A percentile compares a stretch with the other conserved stretches of the same genome.
These are phyloP conservation scores for Eremothecium cymbalariae DNA, from an alignment of 1,139 yeast genomes.

Conservation along the genomic window DNA sequence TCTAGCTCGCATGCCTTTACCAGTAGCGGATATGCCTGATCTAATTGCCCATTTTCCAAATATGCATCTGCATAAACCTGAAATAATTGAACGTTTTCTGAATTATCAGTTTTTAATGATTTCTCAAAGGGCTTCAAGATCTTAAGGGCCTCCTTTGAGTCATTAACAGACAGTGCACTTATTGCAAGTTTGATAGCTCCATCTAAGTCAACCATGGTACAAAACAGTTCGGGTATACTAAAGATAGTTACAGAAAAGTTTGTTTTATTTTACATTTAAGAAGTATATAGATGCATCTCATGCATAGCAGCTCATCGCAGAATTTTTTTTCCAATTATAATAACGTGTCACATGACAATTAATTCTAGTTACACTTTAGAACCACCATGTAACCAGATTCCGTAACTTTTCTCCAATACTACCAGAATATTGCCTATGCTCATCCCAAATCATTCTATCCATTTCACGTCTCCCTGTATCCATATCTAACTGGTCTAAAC, in stretches of 20 bases:
- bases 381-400: slow-evolving; percentile 21
- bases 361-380: slow-evolving; percentile 9
- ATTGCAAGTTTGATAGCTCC: slow-evolving; percentile 30
- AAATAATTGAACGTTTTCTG: slow-evolving; percentile 29
- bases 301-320: slow-evolving; percentile 12
- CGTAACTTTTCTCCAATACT: slow-evolving; percentile 29
- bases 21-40: slow-evolving; percentile 62
- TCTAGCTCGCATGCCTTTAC: slow-evolving; percentile 61
- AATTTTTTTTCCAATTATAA: slow-evolving; percentile 3
- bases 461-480: slow-evolving; percentile 74
- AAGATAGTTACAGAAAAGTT: no score
- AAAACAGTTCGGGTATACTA: no score
- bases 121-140: slow-evolving; percentile 33
- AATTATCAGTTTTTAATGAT: slow-evolving; percentile 23
- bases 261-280: no score
- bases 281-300: no score
- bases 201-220: slow-evolving; percentile 11
- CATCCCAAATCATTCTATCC: slow-evolving; percentile 46
- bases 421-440: slow-evolving; percentile 27
- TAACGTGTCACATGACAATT: neutral
- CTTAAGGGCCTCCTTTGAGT: slow-evolving; percentile 37
- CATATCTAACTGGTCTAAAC: slow-evolving; percentile 62
- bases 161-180: slow-evolving; percentile 31
- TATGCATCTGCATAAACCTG: slow-evolving; percentile 65
- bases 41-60: slow-evolving; percentile 71